Evolutionary conservation across 169 alveolate genomes (phyloP), one percentile per base, ranked within the genome.

Genomic region (Plasmodium ovale): DNA sequence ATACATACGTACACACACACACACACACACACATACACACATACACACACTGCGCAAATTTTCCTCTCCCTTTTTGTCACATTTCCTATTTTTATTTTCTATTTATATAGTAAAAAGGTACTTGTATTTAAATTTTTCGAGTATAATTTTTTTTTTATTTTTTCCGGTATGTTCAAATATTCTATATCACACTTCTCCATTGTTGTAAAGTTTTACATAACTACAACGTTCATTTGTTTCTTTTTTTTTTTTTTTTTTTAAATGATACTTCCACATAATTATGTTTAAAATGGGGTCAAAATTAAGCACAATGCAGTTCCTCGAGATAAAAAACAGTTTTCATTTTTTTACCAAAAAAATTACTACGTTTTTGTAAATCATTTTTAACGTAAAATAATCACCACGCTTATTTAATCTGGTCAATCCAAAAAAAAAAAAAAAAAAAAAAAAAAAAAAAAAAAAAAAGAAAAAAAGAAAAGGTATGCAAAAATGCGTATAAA

Each of bases 111-210:
- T 14, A 53, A 19, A 7, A 35, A 29, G 27, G 16, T 77, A 77
- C 88, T 47, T 67, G 88, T 77, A 4, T 60, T 77, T 77, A 77
- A 39, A 53, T 59, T 77, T 21, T n/a, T 31, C 21, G 51, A 14
- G 31, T 60, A 77, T 39, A 77, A 64, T 54, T 59, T 77, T 29
- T 62, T 77, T 53, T 77, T 77, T 7, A 60, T 25, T 42, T 42
- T 77, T 44, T 77, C 68, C 1, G 73, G 47, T 1, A 77, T 64
- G 23, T 77, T 77, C 44, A 77, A 77, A 27, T 62, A 77, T 68
- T 64, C 88, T 77, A 77, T 77, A 35, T 77, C 88, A 68, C 62
- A 25, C 27, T 53, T 77, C 33, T 77, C 88, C 88, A 77, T 77
- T 39, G 65, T 62, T n/a, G 53, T 65, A 19, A 10, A 35, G 27